These are phyloP conservation scores for Secale cereale DNA, from an alignment of 176 grass and related monocot genomes.

Conservation along the genomic window DNA sequence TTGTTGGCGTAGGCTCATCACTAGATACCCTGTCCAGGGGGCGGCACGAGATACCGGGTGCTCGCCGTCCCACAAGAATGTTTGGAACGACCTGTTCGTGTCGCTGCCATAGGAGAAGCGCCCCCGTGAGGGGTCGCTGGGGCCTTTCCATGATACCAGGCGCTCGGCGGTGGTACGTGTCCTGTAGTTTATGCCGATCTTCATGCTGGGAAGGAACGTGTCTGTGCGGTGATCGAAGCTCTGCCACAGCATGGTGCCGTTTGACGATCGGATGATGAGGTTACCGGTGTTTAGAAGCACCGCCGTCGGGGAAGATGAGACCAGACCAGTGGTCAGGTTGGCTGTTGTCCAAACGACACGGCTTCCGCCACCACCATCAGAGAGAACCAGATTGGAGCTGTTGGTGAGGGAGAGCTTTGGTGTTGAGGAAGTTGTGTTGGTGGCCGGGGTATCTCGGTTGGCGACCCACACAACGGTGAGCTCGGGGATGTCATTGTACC, in stretches of 20 bases:
- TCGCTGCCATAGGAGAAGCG: slow-evolving; percentile 5
- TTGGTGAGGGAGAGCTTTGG: neutral
- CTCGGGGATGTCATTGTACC: neutral
- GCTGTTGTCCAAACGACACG: neutral
- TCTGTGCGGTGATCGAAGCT: slow-evolving; percentile 19
- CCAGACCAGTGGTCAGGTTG: neutral
- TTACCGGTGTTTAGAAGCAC: slow-evolving; percentile 33
- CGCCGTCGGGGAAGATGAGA: neutral
- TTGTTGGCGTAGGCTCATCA: neutral
- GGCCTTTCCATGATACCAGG: slow-evolving; percentile 22
- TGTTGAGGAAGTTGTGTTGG: neutral
- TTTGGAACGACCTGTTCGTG: neutral
- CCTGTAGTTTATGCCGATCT: neutral
- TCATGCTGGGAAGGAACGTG: slow-evolving; percentile 22
- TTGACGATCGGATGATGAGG: slow-evolving; percentile 15
- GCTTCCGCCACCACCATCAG: neutral
- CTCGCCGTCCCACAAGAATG: neutral
- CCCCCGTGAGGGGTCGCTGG: slow-evolving; percentile 19
- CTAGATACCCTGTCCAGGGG: slow-evolving; percentile 30
- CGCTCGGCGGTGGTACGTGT: neutral
- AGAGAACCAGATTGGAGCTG: neutral
- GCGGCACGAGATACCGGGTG: neutral
- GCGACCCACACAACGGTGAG: neutral
- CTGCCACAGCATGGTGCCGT: slow-evolving; percentile 16
- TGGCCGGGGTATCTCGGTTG: neutral